These are phyloP conservation scores for Quillaja saponaria DNA, from an alignment of 306 rosid species.

Conservation along the genomic window DNA sequence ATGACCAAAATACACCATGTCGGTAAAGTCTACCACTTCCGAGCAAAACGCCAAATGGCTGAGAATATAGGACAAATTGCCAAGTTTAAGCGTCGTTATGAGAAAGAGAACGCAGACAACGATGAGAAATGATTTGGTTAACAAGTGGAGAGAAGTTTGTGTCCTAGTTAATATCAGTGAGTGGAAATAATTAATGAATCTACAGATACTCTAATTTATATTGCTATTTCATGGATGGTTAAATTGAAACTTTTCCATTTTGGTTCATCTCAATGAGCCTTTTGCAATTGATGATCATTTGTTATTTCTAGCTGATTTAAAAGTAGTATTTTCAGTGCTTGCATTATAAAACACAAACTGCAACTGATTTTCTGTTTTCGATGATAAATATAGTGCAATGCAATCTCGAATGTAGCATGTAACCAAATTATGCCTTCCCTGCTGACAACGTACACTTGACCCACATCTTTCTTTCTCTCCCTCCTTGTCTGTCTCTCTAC, in stretches of 20 bases:
- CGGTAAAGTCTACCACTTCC: constrained; percentile 86
- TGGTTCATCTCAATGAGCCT: background rate
- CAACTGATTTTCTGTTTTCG: too few species aligned
- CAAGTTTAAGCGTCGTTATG: constrained; percentile 82
- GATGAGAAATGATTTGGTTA: constrained; percentile 38
- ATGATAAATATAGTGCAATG: too few species aligned
- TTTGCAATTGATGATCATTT: background rate
- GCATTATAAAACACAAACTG: too few species aligned
- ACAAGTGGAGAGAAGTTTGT: constrained; percentile 15
- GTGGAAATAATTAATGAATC: background rate
- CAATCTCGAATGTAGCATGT: too few species aligned
- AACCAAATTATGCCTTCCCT: too few species aligned
- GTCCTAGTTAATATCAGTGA: background rate
- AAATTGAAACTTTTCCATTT: background rate
- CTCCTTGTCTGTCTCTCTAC: too few species aligned
- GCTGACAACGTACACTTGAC: too few species aligned
- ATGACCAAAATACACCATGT: constrained; percentile 86
- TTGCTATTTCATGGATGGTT: background rate
- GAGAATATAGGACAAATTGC: constrained; percentile 86
- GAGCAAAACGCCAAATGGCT: constrained; percentile 86
- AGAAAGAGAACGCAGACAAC: constrained; percentile 36
- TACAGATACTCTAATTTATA: background rate
- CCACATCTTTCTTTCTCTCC: too few species aligned
- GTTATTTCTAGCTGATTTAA: too few species aligned
- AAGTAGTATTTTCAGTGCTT: too few species aligned